Conservation (phyloP, 2,329 filamentous ascomycete species). For the Tolypocladium paradoxum region DNA sequence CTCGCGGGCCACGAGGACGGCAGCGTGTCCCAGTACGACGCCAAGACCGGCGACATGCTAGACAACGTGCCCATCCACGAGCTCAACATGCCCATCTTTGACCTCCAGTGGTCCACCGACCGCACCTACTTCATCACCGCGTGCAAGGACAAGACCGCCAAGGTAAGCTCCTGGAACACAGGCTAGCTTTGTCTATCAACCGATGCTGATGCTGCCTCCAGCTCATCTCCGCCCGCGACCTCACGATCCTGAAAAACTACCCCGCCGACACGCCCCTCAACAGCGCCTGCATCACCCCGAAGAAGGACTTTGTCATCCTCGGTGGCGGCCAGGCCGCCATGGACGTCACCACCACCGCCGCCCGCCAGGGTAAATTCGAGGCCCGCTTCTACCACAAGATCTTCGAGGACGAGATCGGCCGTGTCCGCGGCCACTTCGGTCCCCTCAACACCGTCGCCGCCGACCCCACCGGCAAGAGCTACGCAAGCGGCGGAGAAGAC, state of each 20-base stretch:
- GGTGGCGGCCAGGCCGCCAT: slow-evolving; percentile 97
- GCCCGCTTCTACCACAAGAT: slow-evolving; percentile 99
- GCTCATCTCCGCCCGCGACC: slow-evolving; percentile 76
- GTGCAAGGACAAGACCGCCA: slow-evolving; percentile 94
- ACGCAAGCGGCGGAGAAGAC: slow-evolving; percentile 93
- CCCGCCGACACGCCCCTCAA: slow-evolving; percentile 88
- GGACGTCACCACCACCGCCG: slow-evolving; percentile 92
- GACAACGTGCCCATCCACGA: slow-evolving; percentile 80
- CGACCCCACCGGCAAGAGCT: slow-evolving; percentile 82
- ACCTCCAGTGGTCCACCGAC: slow-evolving; percentile 90
- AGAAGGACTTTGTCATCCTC: slow-evolving; percentile 96
- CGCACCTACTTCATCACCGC: slow-evolving; percentile 97
- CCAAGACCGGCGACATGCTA: slow-evolving; percentile 77
- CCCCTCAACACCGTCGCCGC: slow-evolving; percentile 93
- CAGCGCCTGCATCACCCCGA: slow-evolving; percentile 84
- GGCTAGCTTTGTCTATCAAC: no score
- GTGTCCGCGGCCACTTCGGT: slow-evolving; percentile 94
- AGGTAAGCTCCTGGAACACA: slow-evolving; percentile 39
- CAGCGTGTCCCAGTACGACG: slow-evolving; percentile 82
- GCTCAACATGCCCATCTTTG: slow-evolving; percentile 70
- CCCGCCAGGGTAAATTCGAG: slow-evolving; percentile 97
- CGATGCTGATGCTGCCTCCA: slow-evolving; percentile 17
- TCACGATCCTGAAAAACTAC: slow-evolving; percentile 90
- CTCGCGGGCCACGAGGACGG: slow-evolving; percentile 97
- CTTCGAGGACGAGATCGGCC: slow-evolving; percentile 96